These are phyloP conservation scores for Sedum album DNA, from an alignment of 164 flowering plant genomes.

Conservation along the genomic window DNA sequence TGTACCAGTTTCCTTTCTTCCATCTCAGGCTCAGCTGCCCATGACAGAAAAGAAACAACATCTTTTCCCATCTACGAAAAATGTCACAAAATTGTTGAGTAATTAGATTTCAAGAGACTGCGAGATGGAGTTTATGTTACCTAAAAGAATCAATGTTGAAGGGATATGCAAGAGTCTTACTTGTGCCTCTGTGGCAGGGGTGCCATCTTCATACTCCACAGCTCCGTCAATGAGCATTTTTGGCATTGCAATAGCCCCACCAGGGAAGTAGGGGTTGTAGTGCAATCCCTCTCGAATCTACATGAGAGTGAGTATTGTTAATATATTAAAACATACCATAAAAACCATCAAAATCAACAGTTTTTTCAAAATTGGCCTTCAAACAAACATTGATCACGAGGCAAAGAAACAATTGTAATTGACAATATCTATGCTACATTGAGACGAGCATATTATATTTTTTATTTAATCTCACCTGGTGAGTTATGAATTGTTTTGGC, in stretches of 20 bases:
- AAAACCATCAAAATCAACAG: too few species aligned
- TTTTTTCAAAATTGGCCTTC: too few species aligned
- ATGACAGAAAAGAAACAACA: conserved; percentile 61
- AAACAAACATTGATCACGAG: too few species aligned
- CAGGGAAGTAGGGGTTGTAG: conserved; percentile 88
- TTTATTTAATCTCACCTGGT: too few species aligned
- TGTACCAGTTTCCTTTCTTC: conserved; percentile 77
- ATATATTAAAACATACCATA: neutral
- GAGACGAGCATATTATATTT: too few species aligned
- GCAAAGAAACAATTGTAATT: too few species aligned
- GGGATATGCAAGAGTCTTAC: conserved; percentile 17
- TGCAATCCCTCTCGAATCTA: conserved; percentile 76
- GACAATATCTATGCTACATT: too few species aligned
- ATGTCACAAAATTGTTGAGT: neutral
- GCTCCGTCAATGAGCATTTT: conserved; percentile 89
- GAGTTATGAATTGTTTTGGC: too few species aligned
- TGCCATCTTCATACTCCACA: conserved; percentile 86
- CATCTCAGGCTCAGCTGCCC: conserved; percentile 91
- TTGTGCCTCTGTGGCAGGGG: conserved; percentile 83
- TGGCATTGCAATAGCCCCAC: conserved; percentile 94
- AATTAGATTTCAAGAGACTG: neutral
- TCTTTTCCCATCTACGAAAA: conserved; percentile 74
- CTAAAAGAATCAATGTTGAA: neutral
- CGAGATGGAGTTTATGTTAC: neutral
- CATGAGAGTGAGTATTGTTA: neutral